Conservation (phyloP, 345 rosid genomes). For the Eucalyptus globulus region DNA sequence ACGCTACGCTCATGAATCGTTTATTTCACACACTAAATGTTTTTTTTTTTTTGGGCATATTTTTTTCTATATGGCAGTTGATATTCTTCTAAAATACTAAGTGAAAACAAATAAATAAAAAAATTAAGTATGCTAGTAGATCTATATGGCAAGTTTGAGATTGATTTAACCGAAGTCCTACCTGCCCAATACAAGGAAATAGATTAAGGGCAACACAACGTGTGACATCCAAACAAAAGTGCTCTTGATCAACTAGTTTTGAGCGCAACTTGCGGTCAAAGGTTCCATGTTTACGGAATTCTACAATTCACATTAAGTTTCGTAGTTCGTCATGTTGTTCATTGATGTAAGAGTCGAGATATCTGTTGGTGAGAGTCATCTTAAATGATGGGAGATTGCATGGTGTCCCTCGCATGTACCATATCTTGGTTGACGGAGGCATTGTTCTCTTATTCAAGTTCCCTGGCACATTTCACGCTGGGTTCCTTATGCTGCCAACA, state of each 20-base stretch:
- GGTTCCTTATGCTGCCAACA: fast-evolving
- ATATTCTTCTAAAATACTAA: background rate
- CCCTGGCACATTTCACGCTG: background rate
- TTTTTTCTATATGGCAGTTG: fast-evolving
- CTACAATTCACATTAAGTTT: background rate
- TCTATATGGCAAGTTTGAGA: background rate
- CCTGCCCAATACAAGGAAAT: background rate
- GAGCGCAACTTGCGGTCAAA: fast-evolving
- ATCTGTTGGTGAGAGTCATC: background rate
- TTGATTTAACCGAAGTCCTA: background rate
- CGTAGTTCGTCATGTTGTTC: background rate
- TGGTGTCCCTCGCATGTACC: background rate
- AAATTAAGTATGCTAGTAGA: background rate
- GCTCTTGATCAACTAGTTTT: fast-evolving
- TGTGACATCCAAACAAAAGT: fast-evolving
- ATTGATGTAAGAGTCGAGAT: background rate
- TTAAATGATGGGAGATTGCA: background rate
- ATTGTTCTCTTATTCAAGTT: background rate
- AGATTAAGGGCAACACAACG: background rate
- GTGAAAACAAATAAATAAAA: background rate
- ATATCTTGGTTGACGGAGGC: background rate
- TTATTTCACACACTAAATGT: fast-evolving
- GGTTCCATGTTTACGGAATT: background rate
- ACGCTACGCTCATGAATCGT: background rate
- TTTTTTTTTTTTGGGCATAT: background rate